These are phyloP conservation scores for Raffaelea albimanens DNA, from an alignment of 2,329 filamentous ascomycete genomes.

Conservation along the genomic window DNA sequence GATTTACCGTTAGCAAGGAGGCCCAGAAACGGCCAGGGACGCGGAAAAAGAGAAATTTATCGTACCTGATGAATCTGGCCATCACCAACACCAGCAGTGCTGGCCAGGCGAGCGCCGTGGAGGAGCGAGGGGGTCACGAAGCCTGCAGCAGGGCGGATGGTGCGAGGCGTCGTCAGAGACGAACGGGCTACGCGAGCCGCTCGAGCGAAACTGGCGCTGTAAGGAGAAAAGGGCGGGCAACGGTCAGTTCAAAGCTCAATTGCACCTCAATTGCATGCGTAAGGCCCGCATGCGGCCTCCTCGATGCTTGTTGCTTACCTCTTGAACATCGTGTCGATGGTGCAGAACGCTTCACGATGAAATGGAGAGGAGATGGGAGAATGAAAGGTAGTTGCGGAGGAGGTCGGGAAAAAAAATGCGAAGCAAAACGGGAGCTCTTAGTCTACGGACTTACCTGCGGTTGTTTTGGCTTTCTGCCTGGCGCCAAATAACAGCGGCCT, in stretches of 20 bases:
- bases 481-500: slow-evolving; percentile 5
- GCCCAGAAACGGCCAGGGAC: not conserved
- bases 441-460: slow-evolving; percentile 8
- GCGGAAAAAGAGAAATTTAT: slow-evolving; percentile 6
- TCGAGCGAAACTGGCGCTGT: slow-evolving; percentile 53
- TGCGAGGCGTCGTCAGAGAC: slow-evolving; percentile 45
- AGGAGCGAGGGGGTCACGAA: slow-evolving; percentile 12
- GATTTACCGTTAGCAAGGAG: slow-evolving; percentile 19
- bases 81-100: slow-evolving; percentile 47
- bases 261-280: slow-evolving; percentile 18
- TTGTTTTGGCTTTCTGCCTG: slow-evolving; percentile 12
- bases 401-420: slow-evolving; percentile 16
- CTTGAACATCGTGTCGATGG: slow-evolving; percentile 64
- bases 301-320: slow-evolving; percentile 41
- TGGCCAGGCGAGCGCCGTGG: slow-evolving; percentile 46
- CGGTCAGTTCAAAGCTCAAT: slow-evolving; percentile 42
- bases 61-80: slow-evolving; percentile 63
- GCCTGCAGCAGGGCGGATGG: slow-evolving; percentile 44
- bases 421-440: slow-evolving; percentile 14
- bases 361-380: slow-evolving; percentile 5
- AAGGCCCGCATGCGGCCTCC: not conserved
- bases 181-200: slow-evolving; percentile 49
- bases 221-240: slow-evolving; percentile 15
- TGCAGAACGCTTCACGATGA: slow-evolving; percentile 13
- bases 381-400: slow-evolving; percentile 12